These are phyloP conservation scores for Nicotiana noctiflora DNA, from an alignment of 257 asterid species.

Conservation along the genomic window DNA sequence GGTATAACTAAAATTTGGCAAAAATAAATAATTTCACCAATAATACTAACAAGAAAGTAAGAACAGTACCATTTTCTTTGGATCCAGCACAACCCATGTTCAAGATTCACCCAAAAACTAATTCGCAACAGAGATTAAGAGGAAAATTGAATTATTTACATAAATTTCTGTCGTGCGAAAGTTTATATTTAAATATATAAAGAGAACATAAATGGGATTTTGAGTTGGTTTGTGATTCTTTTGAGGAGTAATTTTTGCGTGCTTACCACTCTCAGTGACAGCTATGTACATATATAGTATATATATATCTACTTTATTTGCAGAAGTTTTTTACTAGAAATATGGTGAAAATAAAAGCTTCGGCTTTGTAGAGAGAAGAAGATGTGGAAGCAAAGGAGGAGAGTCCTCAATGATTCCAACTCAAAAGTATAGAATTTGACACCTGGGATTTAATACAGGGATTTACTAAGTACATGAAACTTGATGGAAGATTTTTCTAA, in stretches of 20 bases:
- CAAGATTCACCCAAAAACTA: not conserved
- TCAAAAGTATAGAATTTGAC: not conserved
- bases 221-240: not conserved
- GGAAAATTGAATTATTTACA: not conserved
- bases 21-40: not conserved
- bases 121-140: not conserved
- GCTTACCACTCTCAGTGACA: no score
- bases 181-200: not conserved
- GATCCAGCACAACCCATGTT: constrained; percentile 9
- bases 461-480: no score
- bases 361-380: not conserved
- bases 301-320: not conserved
- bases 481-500: no score
- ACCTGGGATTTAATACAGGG: not conserved
- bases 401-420: not conserved
- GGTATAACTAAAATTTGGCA: not conserved
- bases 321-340: no score
- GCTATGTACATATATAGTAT: not conserved
- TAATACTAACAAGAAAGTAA: not conserved
- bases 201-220: not conserved
- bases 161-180: not conserved
- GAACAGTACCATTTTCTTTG: not conserved
- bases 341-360: not conserved
- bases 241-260: no score
- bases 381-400: no score